Evolutionary conservation across 192 early-diverging fungal species (phyloP).

Genomic region (Umbelopsis vinacea): DNA sequence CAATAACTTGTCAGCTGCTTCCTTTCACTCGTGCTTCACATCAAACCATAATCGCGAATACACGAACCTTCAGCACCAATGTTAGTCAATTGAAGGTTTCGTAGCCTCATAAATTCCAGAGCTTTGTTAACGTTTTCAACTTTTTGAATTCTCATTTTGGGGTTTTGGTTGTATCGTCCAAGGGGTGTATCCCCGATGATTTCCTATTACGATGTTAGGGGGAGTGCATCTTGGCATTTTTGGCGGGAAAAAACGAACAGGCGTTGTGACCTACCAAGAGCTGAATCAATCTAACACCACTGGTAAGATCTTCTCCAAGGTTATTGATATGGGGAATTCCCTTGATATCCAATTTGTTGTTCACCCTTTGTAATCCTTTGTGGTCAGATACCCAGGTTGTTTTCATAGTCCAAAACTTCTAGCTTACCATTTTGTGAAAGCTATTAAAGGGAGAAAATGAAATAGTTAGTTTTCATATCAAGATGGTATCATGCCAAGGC

Average conservation of each 20-base stretch:
- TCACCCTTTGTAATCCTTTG: slow-evolving; percentile 59
- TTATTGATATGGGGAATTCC: slow-evolving; percentile 50
- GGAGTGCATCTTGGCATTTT: slow-evolving; percentile 39
- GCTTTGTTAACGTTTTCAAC: slow-evolving; percentile 96
- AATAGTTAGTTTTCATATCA: slow-evolving; percentile 7
- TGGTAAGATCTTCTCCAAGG: slow-evolving; percentile 46
- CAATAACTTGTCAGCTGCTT: neutral
- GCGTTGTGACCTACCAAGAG: slow-evolving; percentile 56
- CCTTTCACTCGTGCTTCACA: neutral
- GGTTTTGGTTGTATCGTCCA: slow-evolving; percentile 86
- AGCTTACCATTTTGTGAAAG: slow-evolving; percentile 82
- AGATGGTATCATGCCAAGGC: slow-evolving; percentile 14
- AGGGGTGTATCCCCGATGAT: slow-evolving; percentile 92
- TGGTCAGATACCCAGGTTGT: slow-evolving; percentile 19
- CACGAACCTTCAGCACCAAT: slow-evolving; percentile 88
- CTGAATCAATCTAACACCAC: slow-evolving; percentile 62
- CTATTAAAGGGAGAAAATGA: slow-evolving; percentile 41
- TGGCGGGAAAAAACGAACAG: slow-evolving; percentile 17
- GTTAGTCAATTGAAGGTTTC: slow-evolving; percentile 89
- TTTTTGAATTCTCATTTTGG: slow-evolving; percentile 91
- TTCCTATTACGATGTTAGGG: slow-evolving; percentile 58
- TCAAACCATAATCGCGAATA: neutral
- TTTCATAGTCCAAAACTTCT: neutral
- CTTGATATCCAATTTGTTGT: slow-evolving; percentile 69
- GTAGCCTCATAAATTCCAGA: slow-evolving; percentile 87